phyloP scores from a whole-genome alignment of 192 early-diverging fungal species.

The Phlyctochytrium bullatum region DNA sequence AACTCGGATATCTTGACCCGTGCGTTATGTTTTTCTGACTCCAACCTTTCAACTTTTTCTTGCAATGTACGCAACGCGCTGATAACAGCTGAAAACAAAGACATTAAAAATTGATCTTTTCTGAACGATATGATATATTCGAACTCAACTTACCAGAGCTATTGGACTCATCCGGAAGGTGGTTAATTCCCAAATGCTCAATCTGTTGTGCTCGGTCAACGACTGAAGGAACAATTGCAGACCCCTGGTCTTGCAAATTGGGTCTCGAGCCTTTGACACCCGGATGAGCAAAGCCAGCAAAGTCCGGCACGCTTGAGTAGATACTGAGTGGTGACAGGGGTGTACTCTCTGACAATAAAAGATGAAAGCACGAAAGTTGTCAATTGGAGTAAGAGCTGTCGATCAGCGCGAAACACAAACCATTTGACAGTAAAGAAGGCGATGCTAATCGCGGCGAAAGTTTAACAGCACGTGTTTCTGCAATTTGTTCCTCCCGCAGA shows the following conservation, averaged over 20 bases:
- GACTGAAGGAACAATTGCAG: constrained; percentile 24
- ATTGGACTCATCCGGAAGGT: constrained; percentile 25
- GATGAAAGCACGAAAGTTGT: no score
- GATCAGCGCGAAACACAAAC: neutral
- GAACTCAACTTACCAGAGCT: constrained; percentile 13
- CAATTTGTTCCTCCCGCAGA: neutral
- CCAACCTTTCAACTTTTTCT: constrained; percentile 39
- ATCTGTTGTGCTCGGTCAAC: constrained; percentile 19
- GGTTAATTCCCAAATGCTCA: neutral
- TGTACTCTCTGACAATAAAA: neutral
- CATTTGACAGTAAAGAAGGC: neutral
- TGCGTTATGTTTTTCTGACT: constrained; percentile 43
- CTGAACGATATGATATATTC: neutral
- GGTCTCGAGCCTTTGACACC: constrained; percentile 6
- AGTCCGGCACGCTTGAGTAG: constrained; percentile 9
- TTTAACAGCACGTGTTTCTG: neutral
- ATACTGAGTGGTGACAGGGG: neutral
- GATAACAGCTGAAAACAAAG: constrained; percentile 27
- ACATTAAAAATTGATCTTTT: no score
- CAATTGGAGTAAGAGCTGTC: no score
- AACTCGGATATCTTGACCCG: constrained; percentile 35
- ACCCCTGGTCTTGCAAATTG: constrained; percentile 24
- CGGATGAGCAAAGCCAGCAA: constrained; percentile 22
- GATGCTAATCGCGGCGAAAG: neutral
- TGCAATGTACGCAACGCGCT: constrained; percentile 50